These are phyloP conservation scores for Penicillium ochrochloron DNA, from an alignment of 495 filamentous ascomycete genomes.

Conservation along the genomic window DNA sequence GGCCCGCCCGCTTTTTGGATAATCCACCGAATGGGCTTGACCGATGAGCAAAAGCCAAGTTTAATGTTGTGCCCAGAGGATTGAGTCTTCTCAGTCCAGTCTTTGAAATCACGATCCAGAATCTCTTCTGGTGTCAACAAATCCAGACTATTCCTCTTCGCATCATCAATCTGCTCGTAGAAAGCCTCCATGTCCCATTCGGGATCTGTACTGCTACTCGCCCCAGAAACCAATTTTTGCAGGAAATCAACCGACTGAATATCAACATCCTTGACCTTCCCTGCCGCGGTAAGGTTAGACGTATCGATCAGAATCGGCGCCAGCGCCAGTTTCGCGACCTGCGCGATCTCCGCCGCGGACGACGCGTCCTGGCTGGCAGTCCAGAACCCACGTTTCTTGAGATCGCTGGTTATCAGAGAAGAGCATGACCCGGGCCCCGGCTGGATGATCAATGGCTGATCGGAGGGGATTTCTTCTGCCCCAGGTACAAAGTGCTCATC, in stretches of 20 bases:
- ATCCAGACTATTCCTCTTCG: slow-evolving; percentile 74
- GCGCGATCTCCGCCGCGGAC: slow-evolving; percentile 42
- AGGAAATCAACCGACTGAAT: slow-evolving; percentile 65
- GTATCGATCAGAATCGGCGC: slow-evolving; percentile 88
- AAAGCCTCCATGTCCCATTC: slow-evolving; percentile 57
- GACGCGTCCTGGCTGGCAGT: slow-evolving; percentile 13
- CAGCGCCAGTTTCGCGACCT: slow-evolving; percentile 77
- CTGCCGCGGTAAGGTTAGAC: slow-evolving; percentile 65
- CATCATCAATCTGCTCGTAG: slow-evolving; percentile 63
- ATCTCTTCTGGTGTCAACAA: slow-evolving; percentile 71
- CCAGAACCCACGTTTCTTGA: slow-evolving; percentile 60
- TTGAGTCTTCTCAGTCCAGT: slow-evolving; percentile 65
- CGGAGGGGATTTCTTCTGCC: slow-evolving; percentile 14
- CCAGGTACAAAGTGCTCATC: slow-evolving; percentile 71
- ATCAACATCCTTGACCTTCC: slow-evolving; percentile 78
- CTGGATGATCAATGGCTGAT: slow-evolving; percentile 63
- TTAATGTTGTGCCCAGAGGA: slow-evolving; percentile 38
- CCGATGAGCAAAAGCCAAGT: slow-evolving; percentile 76
- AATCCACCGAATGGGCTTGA: slow-evolving; percentile 69
- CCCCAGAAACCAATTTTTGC: slow-evolving; percentile 52
- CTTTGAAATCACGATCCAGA: slow-evolving; percentile 89
- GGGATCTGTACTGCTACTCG: slow-evolving; percentile 22
- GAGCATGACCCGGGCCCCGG: slow-evolving; percentile 76
- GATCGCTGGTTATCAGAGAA: slow-evolving; percentile 70
- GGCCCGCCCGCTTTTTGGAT: slow-evolving; percentile 54